Base-by-base conservation (phyloP, 2,329 filamentous ascomycete genomes). In the Arthrinium phaeospermum region DNA sequence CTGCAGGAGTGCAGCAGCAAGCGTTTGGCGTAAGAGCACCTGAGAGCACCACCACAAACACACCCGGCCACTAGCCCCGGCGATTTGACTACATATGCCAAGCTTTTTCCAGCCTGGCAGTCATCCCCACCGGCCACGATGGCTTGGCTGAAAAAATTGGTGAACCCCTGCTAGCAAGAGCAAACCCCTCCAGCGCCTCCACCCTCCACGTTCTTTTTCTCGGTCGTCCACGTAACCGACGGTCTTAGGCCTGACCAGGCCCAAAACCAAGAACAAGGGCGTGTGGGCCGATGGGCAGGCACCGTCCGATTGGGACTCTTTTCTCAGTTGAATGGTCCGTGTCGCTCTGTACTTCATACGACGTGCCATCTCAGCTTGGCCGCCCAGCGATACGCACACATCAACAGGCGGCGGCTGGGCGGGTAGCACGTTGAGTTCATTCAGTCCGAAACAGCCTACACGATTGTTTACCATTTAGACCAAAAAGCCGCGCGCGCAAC, bases 201-300 rank as follows among this genome's bases (percentile, higher is more conserved):
- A 64, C 57, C 57, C 34, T 41, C 34, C 57, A 64, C 57, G 57
- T 64, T 64, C 57, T 64, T 64, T 64, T 64, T 64, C n/a, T 41
- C 30, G 41, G n/a, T 64, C 57, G 57, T 64, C 57, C 57, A 64
- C 57, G 57, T 64, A 64, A 64, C 34, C 12, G 57, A 64, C 57
- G 57, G 57, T 64, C 57, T 64, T 64, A 64, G 57, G 34, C 57
- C 57, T 64, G 57, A 64, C 30, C 34, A 64, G 57, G 41, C 57
- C 53, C 19, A 34, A 30, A 14, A 53, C 49, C n/a, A 22, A 61
- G 30, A 61, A 34, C 53, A 34, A 19, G 51, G 5, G 14, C 4
- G 53, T 61, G 53, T 61, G 57, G 57, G 57, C 57, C 57, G 57
- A 64, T 64, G 34, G 34, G 19, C 57, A 64, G 30, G 57, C 34